Evolutionary conservation across 2,329 filamentous ascomycete species (phyloP), one percentile per base, ranked within the genome.

Genomic region (Penicillium freii): DNA sequence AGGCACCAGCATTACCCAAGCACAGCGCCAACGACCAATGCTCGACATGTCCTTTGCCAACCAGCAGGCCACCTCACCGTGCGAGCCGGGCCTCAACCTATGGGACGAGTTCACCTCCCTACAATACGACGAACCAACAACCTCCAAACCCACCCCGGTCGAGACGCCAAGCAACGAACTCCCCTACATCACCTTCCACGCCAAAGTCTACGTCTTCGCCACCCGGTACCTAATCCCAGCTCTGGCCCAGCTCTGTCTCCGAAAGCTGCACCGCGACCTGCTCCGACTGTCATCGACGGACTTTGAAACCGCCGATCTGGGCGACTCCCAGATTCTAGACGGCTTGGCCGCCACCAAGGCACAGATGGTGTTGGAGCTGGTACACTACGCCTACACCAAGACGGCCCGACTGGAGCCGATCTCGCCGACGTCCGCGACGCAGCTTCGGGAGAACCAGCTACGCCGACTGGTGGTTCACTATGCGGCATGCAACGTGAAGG

Each of bases 171-270:
- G 29, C 21, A 46, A 64, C 17, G 69, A 70, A 15, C 65, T 73
- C 13, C 74, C 74, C 4, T 76, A 77, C 54, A 68, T 77, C 29
- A 67, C 75, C 39, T 77, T 76, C 63, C 75, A 77, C 42, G 75
- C 75, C n/a, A 77, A 77, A 63, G 58, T 77, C 45, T 77, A 77
- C 58, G 71, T 76, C 56, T 77, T 77, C 54, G 74, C 75, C n/a
- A 74, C 73, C 2, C 72, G 72, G 48, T 77, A 75, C 62, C 63
- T 77, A 43, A 74, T 77, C 54, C 71, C 73, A 4, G 71, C 70
- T 15, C 69, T 77, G 27, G 73, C 73, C 3, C 72, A 76, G 53
- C 66, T 77, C 33, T 74, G 73, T 59, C 70, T 77, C 6, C 69
- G 70, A 48, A 77, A 77, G 60, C 63, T 77, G 4, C 75, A 77